These are phyloP conservation scores for Ceratocystis papillata DNA, from an alignment of 2,329 filamentous ascomycete species.

Conservation along the genomic window DNA sequence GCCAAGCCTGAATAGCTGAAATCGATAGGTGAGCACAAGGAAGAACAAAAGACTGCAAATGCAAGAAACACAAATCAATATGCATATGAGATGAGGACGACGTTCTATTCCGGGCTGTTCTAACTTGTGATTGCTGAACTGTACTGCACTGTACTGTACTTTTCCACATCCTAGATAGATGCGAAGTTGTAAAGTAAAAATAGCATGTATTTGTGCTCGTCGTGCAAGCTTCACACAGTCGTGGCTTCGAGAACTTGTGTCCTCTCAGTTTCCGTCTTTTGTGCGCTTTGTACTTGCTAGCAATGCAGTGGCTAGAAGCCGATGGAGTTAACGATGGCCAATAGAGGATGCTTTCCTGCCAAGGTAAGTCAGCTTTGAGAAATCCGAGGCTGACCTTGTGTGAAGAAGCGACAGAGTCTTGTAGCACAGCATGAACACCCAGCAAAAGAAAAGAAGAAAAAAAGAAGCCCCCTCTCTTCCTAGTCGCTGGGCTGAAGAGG, in stretches of 20 bases:
- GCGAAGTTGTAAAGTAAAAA: too few species aligned
- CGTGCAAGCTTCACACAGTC: background rate
- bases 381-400: constrained; percentile 9
- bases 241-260: background rate
- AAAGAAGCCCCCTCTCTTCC: background rate
- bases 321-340: background rate
- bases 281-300: background rate
- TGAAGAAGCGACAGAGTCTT: constrained; percentile 16
- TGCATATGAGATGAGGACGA: background rate
- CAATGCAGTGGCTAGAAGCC: background rate
- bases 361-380: background rate
- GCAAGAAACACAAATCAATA: constrained; percentile 8
- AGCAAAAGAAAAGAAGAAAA: background rate
- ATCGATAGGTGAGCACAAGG: background rate
- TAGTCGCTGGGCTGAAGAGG: background rate
- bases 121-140: too few species aligned
- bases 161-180: background rate
- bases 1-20: background rate
- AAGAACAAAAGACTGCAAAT: background rate
- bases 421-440: constrained; percentile 9
- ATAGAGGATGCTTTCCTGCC: background rate
- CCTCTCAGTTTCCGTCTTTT: background rate
- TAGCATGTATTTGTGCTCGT: background rate
- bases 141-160: background rate
- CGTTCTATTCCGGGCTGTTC: background rate